phyloP scores from a whole-genome alignment of 495 filamentous ascomycete species.

The Podospora comata region DNA sequence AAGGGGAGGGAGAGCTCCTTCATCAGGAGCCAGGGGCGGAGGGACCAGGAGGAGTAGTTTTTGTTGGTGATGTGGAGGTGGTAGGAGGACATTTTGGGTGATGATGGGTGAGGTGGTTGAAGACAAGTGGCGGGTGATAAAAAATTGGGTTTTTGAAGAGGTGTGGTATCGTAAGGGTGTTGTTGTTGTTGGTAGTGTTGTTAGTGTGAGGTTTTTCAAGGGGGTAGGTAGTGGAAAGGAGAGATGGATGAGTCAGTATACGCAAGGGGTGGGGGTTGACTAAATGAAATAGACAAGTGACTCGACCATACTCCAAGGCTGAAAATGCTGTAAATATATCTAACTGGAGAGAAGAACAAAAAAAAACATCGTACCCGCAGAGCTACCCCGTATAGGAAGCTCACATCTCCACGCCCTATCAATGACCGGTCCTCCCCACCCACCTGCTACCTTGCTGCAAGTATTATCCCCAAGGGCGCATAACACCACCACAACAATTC shows the following conservation, averaged over 20 bases:
- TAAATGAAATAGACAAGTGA: neutral
- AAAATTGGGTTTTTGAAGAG: too few species aligned
- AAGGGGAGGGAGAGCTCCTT: conserved; percentile 32
- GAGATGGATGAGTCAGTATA: neutral
- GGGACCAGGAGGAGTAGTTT: conserved; percentile 39
- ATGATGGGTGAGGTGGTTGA: too few species aligned
- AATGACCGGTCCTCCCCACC: conserved; percentile 13
- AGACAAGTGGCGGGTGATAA: too few species aligned
- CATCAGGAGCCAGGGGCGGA: conserved; percentile 36
- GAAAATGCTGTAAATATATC: neutral
- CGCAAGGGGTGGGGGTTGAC: too few species aligned
- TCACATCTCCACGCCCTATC: conserved; percentile 9
- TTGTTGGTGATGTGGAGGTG: conserved; percentile 36
- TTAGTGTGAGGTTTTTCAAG: too few species aligned
- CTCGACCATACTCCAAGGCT: too few species aligned
- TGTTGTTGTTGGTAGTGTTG: neutral
- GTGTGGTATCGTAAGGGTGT: too few species aligned
- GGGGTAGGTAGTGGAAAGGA: too few species aligned
- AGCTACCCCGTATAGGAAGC: conserved; percentile 16
- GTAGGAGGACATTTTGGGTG: conserved; percentile 4
- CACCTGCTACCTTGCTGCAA: neutral
- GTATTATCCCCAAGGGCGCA: neutral
- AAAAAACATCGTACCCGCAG: conserved; percentile 1
- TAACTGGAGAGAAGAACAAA: neutral
- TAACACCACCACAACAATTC: neutral